These are phyloP conservation scores for Apophysomyces ossiformis DNA, from an alignment of 371 early-diverging fungal genomes.

Conservation along the genomic window DNA sequence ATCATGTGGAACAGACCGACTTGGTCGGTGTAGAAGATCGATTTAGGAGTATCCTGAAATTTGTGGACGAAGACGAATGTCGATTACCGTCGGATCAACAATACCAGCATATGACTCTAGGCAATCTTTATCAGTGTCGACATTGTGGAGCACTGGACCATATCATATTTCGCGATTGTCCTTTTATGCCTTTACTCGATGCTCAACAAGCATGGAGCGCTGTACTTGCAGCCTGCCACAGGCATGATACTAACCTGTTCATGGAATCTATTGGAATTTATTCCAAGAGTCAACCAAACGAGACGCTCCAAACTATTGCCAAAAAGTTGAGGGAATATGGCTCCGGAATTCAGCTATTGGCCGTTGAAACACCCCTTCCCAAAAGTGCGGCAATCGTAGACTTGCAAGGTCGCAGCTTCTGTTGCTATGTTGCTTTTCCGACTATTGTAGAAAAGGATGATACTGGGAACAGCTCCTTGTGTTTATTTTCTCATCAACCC, in stretches of 20 bases:
- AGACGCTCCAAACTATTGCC: conserved; percentile 18
- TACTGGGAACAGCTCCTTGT: neutral
- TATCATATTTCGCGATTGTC: conserved; percentile 16
- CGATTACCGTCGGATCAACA: neutral
- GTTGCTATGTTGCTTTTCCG: conserved; percentile 8
- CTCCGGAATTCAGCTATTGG: conserved; percentile 19
- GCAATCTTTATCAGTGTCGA: conserved; percentile 11
- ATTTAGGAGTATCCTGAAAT: conserved; percentile 23
- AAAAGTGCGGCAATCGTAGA: conserved; percentile 19
- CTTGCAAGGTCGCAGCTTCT: conserved; percentile 17
- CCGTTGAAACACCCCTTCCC: conserved; percentile 8
- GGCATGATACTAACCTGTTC: conserved; percentile 8
- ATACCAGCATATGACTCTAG: conserved; percentile 1
- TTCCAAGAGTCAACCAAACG: conserved; percentile 20
- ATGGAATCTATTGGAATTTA: conserved; percentile 20
- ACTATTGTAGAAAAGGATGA: neutral
- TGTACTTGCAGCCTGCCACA: conserved; percentile 9
- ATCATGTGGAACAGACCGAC: neutral
- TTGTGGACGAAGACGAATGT: conserved; percentile 19
- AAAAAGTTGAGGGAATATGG: conserved; percentile 9
- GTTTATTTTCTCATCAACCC: neutral
- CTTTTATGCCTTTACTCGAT: conserved; percentile 14
- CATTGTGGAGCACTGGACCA: conserved; percentile 22
- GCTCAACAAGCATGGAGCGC: conserved; percentile 17
- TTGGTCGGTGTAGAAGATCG: conserved; percentile 17